Evolutionary conservation across 2,329 filamentous ascomycete genomes (phyloP).

Genomic region (Aureobasidium sp.): DNA sequence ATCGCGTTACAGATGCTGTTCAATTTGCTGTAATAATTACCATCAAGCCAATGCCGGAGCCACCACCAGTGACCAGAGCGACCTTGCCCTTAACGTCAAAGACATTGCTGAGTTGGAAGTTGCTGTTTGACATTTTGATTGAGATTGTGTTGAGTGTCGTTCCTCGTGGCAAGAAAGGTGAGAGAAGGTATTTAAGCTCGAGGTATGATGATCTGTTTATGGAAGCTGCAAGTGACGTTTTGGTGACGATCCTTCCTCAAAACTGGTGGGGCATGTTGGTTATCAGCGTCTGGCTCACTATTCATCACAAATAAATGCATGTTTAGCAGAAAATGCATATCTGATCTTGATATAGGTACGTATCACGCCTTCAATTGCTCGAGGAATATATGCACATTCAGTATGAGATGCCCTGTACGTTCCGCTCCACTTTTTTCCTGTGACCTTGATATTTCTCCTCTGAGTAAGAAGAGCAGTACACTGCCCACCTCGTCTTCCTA

Average conservation of each 20-base stretch:
- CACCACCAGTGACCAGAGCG: constrained; percentile 38
- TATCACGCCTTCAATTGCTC: neutral
- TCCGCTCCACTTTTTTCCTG: too few species aligned
- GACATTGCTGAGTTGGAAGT: constrained; percentile 19
- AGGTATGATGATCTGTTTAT: neutral
- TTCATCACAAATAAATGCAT: neutral
- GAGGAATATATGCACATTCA: too few species aligned
- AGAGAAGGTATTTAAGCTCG: neutral
- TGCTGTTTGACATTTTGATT: constrained; percentile 18
- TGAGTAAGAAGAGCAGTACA: too few species aligned
- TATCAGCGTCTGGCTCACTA: too few species aligned
- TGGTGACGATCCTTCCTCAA: constrained; percentile 3
- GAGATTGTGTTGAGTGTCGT: neutral
- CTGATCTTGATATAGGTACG: neutral
- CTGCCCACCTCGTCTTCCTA: too few species aligned
- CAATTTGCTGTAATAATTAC: neutral
- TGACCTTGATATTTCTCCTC: too few species aligned
- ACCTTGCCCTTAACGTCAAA: constrained; percentile 33
- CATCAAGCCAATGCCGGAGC: constrained; percentile 41
- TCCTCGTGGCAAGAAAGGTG: neutral
- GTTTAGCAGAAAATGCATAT: neutral
- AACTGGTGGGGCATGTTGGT: neutral
- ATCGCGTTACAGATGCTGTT: constrained; percentile 22
- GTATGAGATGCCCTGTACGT: neutral
- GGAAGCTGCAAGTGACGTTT: constrained; percentile 3